Evolutionary conservation across 805 yeast genomes (phyloP).

Genomic region (Kuraishia capsulata): DNA sequence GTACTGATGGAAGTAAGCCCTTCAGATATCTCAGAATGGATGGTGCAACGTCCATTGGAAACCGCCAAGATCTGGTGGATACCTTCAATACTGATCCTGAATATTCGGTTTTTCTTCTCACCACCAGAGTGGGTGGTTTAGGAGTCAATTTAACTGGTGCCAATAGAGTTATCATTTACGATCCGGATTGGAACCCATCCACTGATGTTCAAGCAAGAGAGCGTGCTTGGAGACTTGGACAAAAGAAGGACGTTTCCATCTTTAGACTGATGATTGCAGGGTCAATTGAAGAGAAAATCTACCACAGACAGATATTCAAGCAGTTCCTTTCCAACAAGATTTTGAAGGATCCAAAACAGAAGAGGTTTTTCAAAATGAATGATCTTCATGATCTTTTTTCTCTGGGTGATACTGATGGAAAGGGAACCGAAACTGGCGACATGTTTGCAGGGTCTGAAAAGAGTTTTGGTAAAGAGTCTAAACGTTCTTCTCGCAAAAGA

Average conservation of each 20-base stretch:
- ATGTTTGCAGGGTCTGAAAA: slow-evolving; percentile 43
- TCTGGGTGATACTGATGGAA: slow-evolving; percentile 63
- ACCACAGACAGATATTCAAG: slow-evolving; percentile 93
- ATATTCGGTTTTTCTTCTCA: slow-evolving; percentile 63
- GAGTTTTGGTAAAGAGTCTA: slow-evolving; percentile 22
- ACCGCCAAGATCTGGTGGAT: slow-evolving; percentile 75
- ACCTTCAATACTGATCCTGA: slow-evolving; percentile 55
- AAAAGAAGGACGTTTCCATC: slow-evolving; percentile 82
- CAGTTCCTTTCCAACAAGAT: slow-evolving; percentile 91
- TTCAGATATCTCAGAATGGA: slow-evolving; percentile 78
- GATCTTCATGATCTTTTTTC: slow-evolving; percentile 87
- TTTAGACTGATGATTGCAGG: slow-evolving; percentile 92
- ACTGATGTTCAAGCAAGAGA: slow-evolving; percentile 96
- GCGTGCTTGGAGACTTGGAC: slow-evolving; percentile 96
- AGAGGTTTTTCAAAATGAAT: slow-evolving; percentile 84
- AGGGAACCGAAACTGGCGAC: slow-evolving; percentile 61
- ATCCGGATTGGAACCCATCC: slow-evolving; percentile 98
- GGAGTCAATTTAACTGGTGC: slow-evolving; percentile 96
- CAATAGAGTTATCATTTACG: slow-evolving; percentile 84
- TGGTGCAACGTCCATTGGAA: slow-evolving; percentile 77
- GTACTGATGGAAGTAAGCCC: slow-evolving; percentile 8
- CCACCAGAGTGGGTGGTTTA: slow-evolving; percentile 93
- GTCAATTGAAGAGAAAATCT: slow-evolving; percentile 92
- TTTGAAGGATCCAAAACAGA: slow-evolving; percentile 89
- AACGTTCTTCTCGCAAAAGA: slow-evolving; percentile 26